Percentiles rank a stretch among this genome's conserved stretches.
phyloP scores from a whole-genome alignment of 2,329 filamentous ascomycete genomes.

The Gliomastix tumulicola region DNA sequence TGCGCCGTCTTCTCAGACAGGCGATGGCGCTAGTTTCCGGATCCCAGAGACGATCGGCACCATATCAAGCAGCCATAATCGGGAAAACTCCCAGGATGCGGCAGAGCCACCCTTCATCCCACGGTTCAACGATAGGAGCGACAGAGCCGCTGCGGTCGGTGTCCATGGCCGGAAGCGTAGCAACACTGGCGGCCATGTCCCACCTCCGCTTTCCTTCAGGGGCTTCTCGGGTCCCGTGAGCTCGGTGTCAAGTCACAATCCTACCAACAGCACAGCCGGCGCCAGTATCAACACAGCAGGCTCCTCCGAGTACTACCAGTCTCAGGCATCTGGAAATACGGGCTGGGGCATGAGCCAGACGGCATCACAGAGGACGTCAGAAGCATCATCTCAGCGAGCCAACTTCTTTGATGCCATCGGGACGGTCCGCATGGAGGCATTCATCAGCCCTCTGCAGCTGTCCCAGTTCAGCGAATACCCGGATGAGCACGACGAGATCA shows the following conservation, averaged over 20 bases:
- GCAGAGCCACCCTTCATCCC: slow-evolving; percentile 69
- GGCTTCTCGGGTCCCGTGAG: slow-evolving; percentile 61
- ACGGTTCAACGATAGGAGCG: slow-evolving; percentile 55
- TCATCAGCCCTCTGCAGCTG: slow-evolving; percentile 62
- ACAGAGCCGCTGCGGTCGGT: slow-evolving; percentile 21
- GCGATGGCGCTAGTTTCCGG: slow-evolving; percentile 25
- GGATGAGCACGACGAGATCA: slow-evolving; percentile 43
- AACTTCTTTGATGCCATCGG: slow-evolving; percentile 84
- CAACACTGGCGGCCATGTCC: slow-evolving; percentile 73
- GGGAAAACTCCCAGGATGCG: slow-evolving; percentile 48
- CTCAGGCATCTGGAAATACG: slow-evolving; percentile 38
- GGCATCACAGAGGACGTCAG: slow-evolving; percentile 44
- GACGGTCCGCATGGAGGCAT: slow-evolving; percentile 94
- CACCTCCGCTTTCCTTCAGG: slow-evolving; percentile 66
- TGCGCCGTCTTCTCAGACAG: slow-evolving; percentile 25
- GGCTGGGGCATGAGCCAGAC: slow-evolving; percentile 35
- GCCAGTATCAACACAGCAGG: slow-evolving; percentile 50
- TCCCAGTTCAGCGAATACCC: slow-evolving; percentile 37
- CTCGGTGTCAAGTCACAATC: slow-evolving; percentile 32
- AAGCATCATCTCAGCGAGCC: slow-evolving; percentile 43
- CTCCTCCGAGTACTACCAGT: slow-evolving; percentile 55
- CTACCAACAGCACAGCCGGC: slow-evolving; percentile 50
- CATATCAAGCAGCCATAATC: slow-evolving; percentile 25
- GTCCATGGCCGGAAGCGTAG: slow-evolving; percentile 79
- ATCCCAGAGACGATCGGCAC: slow-evolving; percentile 29